phyloP scores from a whole-genome alignment of 2,329 filamentous ascomycete species.

The Colletotrichum shisoi region DNA sequence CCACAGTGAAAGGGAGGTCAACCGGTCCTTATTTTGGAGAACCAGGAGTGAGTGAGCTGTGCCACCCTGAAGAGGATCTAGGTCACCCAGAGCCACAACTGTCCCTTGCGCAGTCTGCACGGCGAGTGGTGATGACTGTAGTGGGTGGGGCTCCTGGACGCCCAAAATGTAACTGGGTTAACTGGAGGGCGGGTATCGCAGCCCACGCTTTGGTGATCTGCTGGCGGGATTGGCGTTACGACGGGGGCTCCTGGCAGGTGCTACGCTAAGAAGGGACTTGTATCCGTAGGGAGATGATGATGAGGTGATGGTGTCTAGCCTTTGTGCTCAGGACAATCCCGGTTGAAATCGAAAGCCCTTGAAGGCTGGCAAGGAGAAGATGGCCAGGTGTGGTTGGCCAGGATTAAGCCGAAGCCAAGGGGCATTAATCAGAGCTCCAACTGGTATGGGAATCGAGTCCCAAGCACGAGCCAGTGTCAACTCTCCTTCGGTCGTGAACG shows the following conservation, averaged over 20 bases:
- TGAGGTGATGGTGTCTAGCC: slow-evolving; percentile 28
- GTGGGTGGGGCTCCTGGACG: slow-evolving; percentile 34
- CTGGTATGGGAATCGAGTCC: slow-evolving; percentile 8
- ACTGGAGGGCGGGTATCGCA: slow-evolving; percentile 31
- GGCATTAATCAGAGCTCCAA: slow-evolving; percentile 12
- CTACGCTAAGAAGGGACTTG: slow-evolving; percentile 28
- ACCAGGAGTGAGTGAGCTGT: slow-evolving; percentile 9
- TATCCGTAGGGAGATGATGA: slow-evolving; percentile 21
- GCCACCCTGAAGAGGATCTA: slow-evolving; percentile 20
- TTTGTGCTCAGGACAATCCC: slow-evolving; percentile 25
- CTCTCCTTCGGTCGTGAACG: not conserved
- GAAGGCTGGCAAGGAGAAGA: slow-evolving; percentile 12
- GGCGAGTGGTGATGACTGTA: slow-evolving; percentile 25
- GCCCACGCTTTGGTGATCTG: slow-evolving; percentile 25
- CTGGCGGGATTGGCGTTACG: slow-evolving; percentile 24
- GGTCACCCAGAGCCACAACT: slow-evolving; percentile 33
- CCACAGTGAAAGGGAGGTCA: slow-evolving; percentile 5
- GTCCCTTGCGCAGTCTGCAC: slow-evolving; percentile 9
- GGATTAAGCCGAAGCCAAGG: slow-evolving; percentile 21
- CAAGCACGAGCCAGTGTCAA: slow-evolving; percentile 2
- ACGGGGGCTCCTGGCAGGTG: slow-evolving; percentile 30
- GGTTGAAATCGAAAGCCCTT: slow-evolving; percentile 31
- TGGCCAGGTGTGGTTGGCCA: slow-evolving; percentile 27
- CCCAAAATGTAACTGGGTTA: slow-evolving; percentile 14
- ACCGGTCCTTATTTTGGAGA: slow-evolving; percentile 16